phyloP scores from a whole-genome alignment of 768 basidiomycete genomes.

The Macrolepiota albuminosa region DNA sequence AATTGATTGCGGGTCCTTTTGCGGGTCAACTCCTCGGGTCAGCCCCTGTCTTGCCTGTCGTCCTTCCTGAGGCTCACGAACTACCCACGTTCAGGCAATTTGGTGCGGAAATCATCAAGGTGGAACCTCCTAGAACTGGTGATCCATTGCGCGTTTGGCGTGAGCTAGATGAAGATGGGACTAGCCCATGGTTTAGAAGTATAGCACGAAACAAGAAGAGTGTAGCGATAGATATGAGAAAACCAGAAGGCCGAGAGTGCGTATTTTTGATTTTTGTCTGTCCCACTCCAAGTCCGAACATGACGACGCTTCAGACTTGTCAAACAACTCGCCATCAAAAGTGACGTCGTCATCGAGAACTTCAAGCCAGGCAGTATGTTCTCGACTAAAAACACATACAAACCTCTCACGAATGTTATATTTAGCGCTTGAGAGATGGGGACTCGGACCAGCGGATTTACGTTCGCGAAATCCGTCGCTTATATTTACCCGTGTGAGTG shows the following conservation, averaged over 20 bases:
- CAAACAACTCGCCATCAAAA: constrained; percentile 52
- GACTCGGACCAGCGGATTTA: constrained; percentile 50
- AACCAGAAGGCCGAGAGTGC: constrained; percentile 45
- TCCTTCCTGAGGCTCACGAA: not conserved
- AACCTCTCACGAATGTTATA: constrained; percentile 2
- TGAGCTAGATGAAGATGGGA: constrained; percentile 65
- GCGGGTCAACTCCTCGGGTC: constrained; percentile 70
- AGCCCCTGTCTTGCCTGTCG: constrained; percentile 4
- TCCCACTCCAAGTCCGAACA: not conserved
- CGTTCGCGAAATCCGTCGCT: constrained; percentile 79
- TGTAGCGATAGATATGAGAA: constrained; percentile 60
- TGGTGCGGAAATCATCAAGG: constrained; percentile 70
- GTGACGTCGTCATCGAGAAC: constrained; percentile 67
- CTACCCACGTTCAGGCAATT: constrained; percentile 43
- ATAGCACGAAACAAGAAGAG: constrained; percentile 73
- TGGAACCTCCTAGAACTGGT: constrained; percentile 58
- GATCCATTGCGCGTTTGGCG: constrained; percentile 70
- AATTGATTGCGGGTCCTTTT: constrained; percentile 70
- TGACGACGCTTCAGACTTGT: constrained; percentile 41
- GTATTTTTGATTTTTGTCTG: constrained; percentile 7
- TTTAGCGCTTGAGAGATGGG: constrained; percentile 67
- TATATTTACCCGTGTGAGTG: constrained; percentile 85
- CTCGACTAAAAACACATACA: not conserved
- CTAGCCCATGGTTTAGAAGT: constrained; percentile 72
- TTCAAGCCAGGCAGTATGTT: constrained; percentile 73